Evolutionary conservation across 1,284 basidiomycete species (phyloP).

Genomic region (Pseudozyma sp.): DNA sequence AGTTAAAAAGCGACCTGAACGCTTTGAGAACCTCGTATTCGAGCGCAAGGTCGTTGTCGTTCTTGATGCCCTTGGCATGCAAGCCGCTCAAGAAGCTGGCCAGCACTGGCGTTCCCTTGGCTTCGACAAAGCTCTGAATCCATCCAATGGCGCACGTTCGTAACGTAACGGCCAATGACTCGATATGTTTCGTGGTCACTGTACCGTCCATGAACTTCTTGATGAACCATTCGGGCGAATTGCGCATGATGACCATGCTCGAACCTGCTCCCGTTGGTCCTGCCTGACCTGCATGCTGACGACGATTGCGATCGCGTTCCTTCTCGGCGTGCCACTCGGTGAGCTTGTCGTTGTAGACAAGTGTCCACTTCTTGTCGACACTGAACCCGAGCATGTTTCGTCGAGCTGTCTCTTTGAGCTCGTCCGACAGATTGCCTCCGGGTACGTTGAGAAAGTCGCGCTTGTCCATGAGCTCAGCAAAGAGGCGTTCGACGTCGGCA

Average conservation of each 20-base stretch:
- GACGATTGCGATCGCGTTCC: constrained; percentile 57
- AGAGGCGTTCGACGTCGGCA: constrained; percentile 64
- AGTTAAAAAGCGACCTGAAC: constrained; percentile 85
- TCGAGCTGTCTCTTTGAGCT: constrained; percentile 55
- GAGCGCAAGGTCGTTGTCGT: constrained; percentile 76
- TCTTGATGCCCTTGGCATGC: constrained; percentile 60
- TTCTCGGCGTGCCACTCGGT: constrained; percentile 77
- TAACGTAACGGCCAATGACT: constrained; percentile 81
- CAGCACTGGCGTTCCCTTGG: constrained; percentile 80
- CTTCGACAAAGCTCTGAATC: constrained; percentile 72
- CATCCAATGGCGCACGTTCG: constrained; percentile 71
- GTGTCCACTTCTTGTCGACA: constrained; percentile 87
- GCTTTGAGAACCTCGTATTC: constrained; percentile 93
- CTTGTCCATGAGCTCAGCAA: constrained; percentile 67
- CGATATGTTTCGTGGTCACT: constrained; percentile 83
- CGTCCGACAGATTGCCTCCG: constrained; percentile 60
- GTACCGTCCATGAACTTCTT: constrained; percentile 88
- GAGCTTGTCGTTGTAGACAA: constrained; percentile 86
- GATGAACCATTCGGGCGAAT: constrained; percentile 76
- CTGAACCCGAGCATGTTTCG: constrained; percentile 66
- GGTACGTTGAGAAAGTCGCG: constrained; percentile 64
- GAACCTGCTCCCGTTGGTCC: constrained; percentile 70
- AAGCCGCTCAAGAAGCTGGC: constrained; percentile 75
- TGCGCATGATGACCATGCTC: constrained; percentile 62
- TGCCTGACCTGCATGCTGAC: constrained; percentile 71